Conservation (phyloP, 2,329 filamentous ascomycete genomes). For the Chrysoporthe austroafricana region DNA sequence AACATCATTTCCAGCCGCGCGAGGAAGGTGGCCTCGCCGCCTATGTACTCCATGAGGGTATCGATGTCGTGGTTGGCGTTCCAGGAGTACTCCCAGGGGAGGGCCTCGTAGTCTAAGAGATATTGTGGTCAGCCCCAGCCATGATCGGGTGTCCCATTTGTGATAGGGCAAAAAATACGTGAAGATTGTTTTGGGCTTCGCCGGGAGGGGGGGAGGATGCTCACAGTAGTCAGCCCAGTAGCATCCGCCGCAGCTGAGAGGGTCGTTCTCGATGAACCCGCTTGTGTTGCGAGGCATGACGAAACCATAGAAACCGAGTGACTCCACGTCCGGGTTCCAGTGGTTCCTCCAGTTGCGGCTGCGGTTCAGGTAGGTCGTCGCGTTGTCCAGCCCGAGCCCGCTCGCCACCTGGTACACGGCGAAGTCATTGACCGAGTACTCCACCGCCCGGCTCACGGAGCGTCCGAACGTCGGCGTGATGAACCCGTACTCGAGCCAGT, state of each 20-base stretch:
- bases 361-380: conserved; percentile 62
- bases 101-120: conserved; percentile 55
- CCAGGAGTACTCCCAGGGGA: conserved; percentile 69
- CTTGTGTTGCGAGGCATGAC: conserved; percentile 61
- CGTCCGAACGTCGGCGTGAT: conserved; percentile 66
- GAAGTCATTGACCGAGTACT: conserved; percentile 74
- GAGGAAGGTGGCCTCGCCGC: conserved; percentile 60
- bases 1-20: conserved; percentile 65
- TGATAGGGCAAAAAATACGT: too few relatives aligned
- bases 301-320: conserved; percentile 67
- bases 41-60: conserved; percentile 55
- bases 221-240: conserved; percentile 65
- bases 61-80: conserved; percentile 70
- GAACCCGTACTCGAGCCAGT: conserved; percentile 68
- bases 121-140: neutral
- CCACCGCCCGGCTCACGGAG: conserved; percentile 66
- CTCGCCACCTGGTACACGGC: conserved; percentile 65
- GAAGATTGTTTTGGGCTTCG: too few relatives aligned
- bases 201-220: neutral
- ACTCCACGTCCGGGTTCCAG: conserved; percentile 64
- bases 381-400: conserved; percentile 59
- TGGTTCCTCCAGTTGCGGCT: conserved; percentile 74
- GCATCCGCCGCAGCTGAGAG: conserved; percentile 63
- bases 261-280: conserved; percentile 59
- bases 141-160: too few relatives aligned